Evolutionary conservation across 202 grass and related monocot genomes (phyloP).

Genomic region (Schoenoplectus tabernaemontani): DNA sequence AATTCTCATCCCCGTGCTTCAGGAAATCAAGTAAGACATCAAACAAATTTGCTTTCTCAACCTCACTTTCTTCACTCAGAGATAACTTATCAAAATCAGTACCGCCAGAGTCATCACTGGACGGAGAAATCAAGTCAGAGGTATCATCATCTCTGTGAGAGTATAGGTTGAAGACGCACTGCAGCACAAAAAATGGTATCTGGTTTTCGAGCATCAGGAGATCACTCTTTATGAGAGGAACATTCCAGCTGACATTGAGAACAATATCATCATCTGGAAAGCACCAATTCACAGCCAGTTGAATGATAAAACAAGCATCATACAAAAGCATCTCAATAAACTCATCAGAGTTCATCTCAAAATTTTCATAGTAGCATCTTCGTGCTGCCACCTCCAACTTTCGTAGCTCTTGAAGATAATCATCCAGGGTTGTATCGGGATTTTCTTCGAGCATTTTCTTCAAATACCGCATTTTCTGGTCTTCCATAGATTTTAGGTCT

Average conservation of each 20-base stretch:
- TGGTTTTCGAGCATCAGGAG: constrained; percentile 22
- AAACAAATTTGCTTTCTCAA: not conserved
- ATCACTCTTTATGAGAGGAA: constrained; percentile 18
- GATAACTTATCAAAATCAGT: not conserved
- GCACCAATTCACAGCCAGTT: constrained; percentile 1
- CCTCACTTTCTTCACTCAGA: constrained; percentile 12
- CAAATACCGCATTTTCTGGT: constrained; percentile 48
- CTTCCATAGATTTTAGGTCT: constrained; percentile 47
- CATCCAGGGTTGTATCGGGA: constrained; percentile 4
- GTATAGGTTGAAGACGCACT: not conserved
- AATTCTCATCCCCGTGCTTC: not conserved
- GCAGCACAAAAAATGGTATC: constrained; percentile 9
- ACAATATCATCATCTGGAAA: not conserved
- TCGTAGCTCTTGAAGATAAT: constrained; percentile 25
- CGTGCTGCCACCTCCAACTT: constrained; percentile 26
- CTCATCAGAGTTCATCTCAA: not conserved
- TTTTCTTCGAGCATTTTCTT: constrained; percentile 33
- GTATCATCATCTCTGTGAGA: not conserved
- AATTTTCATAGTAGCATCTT: constrained; percentile 40
- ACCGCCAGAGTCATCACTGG: not conserved
- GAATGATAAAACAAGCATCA: constrained; percentile 49
- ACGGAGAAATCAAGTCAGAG: not conserved
- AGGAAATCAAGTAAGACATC: not conserved
- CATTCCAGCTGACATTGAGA: not conserved
- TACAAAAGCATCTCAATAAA: constrained; percentile 52